A percentile compares a stretch with the other conserved stretches of the same genome.
Evolutionary conservation across 305 asterid species (phyloP).

Genomic region (Caryopteris hybrid): DNA sequence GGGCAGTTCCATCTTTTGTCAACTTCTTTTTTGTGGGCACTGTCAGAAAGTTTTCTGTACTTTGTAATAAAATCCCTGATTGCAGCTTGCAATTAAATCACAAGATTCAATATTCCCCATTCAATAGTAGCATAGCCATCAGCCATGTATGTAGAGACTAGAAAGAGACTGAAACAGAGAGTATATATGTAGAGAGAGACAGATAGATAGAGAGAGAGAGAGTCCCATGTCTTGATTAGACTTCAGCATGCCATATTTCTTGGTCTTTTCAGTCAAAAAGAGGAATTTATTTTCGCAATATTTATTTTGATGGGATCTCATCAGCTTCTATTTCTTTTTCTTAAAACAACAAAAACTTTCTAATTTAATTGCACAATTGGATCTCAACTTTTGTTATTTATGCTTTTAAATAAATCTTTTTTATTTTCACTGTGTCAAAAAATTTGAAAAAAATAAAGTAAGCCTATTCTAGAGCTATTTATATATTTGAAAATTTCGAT

Average conservation of each 20-base stretch:
- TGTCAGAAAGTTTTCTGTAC: conserved; percentile 22
- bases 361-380: too few relatives aligned
- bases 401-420: too few relatives aligned
- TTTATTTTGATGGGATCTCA: background rate
- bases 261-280: conserved; percentile 18
- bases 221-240: conserved; percentile 26
- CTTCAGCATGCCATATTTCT: conserved; percentile 21
- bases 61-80: background rate
- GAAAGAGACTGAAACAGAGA: background rate
- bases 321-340: background rate
- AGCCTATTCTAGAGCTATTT: too few relatives aligned
- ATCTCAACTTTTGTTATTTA: too few relatives aligned
- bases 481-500: too few relatives aligned
- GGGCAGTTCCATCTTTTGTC: background rate
- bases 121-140: too few relatives aligned
- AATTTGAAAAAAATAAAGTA: too few relatives aligned
- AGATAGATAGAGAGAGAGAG: too few relatives aligned
- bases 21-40: background rate
- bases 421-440: too few relatives aligned
- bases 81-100: background rate
- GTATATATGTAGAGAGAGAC: background rate
- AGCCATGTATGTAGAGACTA: too few relatives aligned
- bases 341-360: too few relatives aligned
- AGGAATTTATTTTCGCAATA: background rate
- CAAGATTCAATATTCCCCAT: conserved; percentile 19